Conservation (phyloP, 2,329 filamentous ascomycete species). For the Alternaria postmessia region DNA sequence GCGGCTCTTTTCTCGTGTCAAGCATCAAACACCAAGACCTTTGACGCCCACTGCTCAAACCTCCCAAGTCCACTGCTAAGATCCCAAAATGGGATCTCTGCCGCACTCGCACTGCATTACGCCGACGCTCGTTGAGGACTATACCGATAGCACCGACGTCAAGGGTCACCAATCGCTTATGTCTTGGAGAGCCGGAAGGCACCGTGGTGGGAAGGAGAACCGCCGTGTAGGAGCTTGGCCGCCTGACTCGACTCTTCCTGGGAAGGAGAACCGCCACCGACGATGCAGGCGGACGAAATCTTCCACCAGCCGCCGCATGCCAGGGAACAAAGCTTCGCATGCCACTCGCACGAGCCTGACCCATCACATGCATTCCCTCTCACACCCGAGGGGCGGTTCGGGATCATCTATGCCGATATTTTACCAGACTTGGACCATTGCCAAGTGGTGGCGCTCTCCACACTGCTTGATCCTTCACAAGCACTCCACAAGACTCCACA, state of each 20-base stretch:
- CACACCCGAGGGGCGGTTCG: constrained; percentile 26
- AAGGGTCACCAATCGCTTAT: constrained; percentile 14
- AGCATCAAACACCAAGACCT: constrained; percentile 17
- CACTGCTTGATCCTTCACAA: constrained; percentile 28
- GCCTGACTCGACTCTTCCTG: constrained; percentile 7
- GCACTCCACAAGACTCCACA: constrained; percentile 31
- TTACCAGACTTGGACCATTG: constrained; percentile 22
- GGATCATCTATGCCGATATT: constrained; percentile 30
- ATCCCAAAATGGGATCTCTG: constrained; percentile 7
- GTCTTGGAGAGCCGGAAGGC: constrained; percentile 5
- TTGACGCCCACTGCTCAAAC: constrained; percentile 5
- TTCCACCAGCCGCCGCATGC: constrained; percentile 33
- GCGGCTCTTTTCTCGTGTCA: constrained; percentile 17
- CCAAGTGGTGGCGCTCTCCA: constrained; percentile 35
- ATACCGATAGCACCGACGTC: constrained; percentile 25
- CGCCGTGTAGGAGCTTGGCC: constrained; percentile 14
- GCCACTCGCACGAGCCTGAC: constrained; percentile 29
- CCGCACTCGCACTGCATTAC: constrained; percentile 27
- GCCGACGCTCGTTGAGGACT: constrained; percentile 30
- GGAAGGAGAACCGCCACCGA: constrained; percentile 24
- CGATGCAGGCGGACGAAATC: constrained; percentile 24
- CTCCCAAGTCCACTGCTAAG: neutral
- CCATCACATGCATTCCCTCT: constrained; percentile 27
- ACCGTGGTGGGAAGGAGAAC: constrained; percentile 16
- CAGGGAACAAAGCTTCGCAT: constrained; percentile 24